Evolutionary conservation across 148 eudicot genomes (phyloP).

Genomic region (Vaccinium corymbosum): DNA sequence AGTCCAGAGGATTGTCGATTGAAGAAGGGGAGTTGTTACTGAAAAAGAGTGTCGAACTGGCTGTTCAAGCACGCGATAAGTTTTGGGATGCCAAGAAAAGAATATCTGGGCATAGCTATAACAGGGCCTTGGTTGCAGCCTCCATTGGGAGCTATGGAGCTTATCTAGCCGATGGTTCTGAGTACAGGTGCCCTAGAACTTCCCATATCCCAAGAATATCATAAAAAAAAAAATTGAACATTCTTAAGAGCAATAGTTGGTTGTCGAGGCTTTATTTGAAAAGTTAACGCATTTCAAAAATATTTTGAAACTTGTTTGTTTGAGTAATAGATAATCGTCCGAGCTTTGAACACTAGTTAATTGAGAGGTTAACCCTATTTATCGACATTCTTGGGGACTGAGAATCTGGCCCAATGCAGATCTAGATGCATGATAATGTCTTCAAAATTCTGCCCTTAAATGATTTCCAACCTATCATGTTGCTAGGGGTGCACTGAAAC

Average conservation of each 20-base stretch:
- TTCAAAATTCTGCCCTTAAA: background rate
- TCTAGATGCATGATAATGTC: background rate
- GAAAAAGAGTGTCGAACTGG: slow-evolving; percentile 62
- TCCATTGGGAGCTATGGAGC: slow-evolving; percentile 97
- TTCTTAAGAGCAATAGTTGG: background rate
- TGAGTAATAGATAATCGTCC: background rate
- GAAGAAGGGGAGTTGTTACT: slow-evolving; percentile 65
- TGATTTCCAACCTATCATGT: background rate
- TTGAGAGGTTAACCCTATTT: background rate
- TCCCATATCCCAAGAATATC: background rate
- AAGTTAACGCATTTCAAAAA: background rate
- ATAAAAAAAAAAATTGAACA: no score
- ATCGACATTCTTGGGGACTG: background rate
- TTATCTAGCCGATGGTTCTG: slow-evolving; percentile 93
- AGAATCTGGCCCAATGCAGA: background rate
- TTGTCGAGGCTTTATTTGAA: background rate
- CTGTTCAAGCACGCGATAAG: slow-evolving; percentile 66
- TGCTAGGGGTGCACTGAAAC: background rate
- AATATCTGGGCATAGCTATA: slow-evolving; percentile 33
- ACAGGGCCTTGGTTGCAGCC: slow-evolving; percentile 79
- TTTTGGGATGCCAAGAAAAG: slow-evolving; percentile 55
- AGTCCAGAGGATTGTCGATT: slow-evolving; percentile 63
- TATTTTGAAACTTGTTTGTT: background rate
- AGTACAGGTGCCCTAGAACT: slow-evolving; percentile 49
- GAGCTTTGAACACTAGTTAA: background rate